Base-by-base conservation (phyloP, 306 rosid species). In the Lathyrus oleraceus region DNA sequence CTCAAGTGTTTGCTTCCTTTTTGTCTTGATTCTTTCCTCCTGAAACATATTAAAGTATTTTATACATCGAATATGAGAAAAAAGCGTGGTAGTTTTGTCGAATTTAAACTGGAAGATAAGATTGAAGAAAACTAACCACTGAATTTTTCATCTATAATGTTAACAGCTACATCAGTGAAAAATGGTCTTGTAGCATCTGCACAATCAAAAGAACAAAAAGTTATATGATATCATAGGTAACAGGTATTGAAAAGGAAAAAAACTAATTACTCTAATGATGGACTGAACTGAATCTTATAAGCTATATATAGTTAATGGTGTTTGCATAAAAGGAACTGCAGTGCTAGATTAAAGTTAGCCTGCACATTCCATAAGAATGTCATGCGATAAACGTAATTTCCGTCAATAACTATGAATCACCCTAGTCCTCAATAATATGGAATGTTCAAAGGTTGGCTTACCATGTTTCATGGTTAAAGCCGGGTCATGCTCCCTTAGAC, bases 391-490 rank as follows among this genome's bases (percentile, higher is more conserved):
- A 14, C 30, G 69, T 32, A 63, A 52, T 23, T 21, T 59, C 17
- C 40, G 23, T 16, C 13, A 69, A 16, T 3, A 56, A 74, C 59
- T 30, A 65, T 40, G 16, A 67, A 65, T 65, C 40, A 57, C 32
- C 27, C 28, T 17, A 27, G 28, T 65, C 13, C 40, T 74, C 51
- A 42, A 56, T 6, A 11, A 9, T 44, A 61, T 52, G 61, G 14
- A 69, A 49, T 43, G 42, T 32, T 47, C 67, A 16, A 60, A 48
- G 12, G 6, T 66, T 25, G 27, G 56, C 92, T 87, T 83, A 94
- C 98, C 98, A 69, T 94, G 98, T 71, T 90, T 94, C 98, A 94
- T 94, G 70, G 95, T 90, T 81, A 94, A 77, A 57, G 97, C 90
- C 21, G 96, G 97, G 67, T 84, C 86, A 67, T 49, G 78, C 75